These are phyloP conservation scores for Aleurites moluccanus DNA, from an alignment of 441 rosid species.

Conservation along the genomic window DNA sequence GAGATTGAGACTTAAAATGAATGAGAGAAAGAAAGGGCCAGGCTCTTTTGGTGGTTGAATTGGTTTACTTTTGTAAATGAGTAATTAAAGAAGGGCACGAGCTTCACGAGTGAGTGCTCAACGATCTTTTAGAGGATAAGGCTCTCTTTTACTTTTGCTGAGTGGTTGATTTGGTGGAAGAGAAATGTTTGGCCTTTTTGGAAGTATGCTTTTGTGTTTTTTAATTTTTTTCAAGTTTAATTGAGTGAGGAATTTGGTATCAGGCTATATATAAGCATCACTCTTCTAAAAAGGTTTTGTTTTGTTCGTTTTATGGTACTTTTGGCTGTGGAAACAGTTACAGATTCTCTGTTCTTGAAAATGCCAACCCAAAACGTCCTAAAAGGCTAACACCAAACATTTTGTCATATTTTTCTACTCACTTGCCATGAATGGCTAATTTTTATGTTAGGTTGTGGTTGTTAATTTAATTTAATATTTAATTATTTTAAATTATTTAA, in stretches of 20 bases:
- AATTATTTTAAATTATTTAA: too few species aligned
- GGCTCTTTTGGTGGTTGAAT: conserved; percentile 25
- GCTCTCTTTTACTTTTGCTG: conserved; percentile 11
- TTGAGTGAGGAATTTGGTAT: conserved; percentile 1
- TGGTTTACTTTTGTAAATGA: not conserved
- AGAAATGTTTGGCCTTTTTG: conserved; percentile 15
- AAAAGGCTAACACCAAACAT: not conserved
- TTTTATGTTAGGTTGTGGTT: too few species aligned
- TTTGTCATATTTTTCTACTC: not conserved
- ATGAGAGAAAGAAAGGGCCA: conserved; percentile 8
- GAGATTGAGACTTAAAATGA: conserved; percentile 23
- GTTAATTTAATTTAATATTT: too few species aligned
- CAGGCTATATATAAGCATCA: not conserved
- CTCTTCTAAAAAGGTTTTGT: conserved; percentile 1
- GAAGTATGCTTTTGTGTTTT: not conserved
- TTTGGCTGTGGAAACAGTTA: not conserved
- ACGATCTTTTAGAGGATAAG: conserved; percentile 21
- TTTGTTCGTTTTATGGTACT: not conserved
- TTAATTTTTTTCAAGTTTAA: not conserved
- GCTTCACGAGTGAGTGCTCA: conserved; percentile 38
- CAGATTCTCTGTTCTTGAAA: conserved; percentile 1
- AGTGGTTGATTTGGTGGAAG: conserved; percentile 27
- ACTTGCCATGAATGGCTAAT: too few species aligned
- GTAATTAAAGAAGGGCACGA: conserved; percentile 37
- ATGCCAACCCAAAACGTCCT: not conserved